Evolutionary conservation across 2,329 filamentous ascomycete genomes (phyloP).

Genomic region (Grosmannia huntii): DNA sequence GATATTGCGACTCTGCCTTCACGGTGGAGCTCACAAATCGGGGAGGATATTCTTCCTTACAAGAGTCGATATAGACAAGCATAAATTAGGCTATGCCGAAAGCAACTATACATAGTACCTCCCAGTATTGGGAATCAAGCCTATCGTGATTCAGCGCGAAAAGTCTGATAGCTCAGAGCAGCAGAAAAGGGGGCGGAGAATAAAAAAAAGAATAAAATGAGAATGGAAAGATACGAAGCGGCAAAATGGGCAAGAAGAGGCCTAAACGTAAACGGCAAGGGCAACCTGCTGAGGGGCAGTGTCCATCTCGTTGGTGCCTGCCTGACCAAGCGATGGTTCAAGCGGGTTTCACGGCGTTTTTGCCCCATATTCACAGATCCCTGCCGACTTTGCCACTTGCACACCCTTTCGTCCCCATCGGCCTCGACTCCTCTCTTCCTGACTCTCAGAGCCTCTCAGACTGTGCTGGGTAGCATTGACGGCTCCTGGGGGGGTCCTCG

Average conservation of each 20-base stretch:
- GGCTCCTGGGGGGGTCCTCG: background rate
- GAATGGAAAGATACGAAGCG: background rate
- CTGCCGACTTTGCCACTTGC: background rate
- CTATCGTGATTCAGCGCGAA: background rate
- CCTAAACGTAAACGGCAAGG: background rate
- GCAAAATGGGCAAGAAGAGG: background rate
- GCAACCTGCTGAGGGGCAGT: background rate
- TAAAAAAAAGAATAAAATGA: background rate
- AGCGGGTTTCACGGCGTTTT: constrained; percentile 4
- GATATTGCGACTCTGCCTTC: background rate
- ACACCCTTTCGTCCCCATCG: background rate
- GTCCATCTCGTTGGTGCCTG: background rate
- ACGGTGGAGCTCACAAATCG: background rate
- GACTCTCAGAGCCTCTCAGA: background rate
- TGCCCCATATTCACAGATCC: background rate
- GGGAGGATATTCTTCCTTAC: background rate
- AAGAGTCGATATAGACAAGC: background rate
- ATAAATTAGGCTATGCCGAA: background rate
- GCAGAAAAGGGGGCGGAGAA: background rate
- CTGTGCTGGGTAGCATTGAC: background rate
- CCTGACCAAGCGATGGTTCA: background rate
- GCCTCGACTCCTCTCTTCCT: background rate
- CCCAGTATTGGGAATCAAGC: background rate
- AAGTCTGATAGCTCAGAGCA: background rate
- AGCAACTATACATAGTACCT: background rate